phyloP scores from a whole-genome alignment of 768 basidiomycete species.

The Boletus sp. region DNA sequence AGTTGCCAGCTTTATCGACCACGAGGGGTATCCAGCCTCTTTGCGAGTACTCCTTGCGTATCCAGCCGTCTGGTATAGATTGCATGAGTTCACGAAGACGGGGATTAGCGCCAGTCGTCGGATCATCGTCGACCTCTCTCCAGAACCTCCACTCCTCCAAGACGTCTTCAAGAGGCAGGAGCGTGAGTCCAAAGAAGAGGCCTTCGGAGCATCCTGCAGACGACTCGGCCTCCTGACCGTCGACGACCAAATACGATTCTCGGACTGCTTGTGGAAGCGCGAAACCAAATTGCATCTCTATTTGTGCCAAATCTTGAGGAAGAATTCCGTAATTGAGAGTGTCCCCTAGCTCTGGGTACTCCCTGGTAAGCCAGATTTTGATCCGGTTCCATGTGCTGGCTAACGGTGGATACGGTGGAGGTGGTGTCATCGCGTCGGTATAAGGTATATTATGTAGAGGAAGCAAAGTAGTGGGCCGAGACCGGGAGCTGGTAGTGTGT shows the following conservation, averaged over 20 bases:
- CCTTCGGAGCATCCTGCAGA: conserved; percentile 87
- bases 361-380: conserved; percentile 72
- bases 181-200: conserved; percentile 92
- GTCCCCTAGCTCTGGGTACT: conserved; percentile 94
- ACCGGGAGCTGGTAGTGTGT: conserved; percentile 34
- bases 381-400: conserved; percentile 81
- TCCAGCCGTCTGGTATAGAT: conserved; percentile 87
- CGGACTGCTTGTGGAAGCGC: conserved; percentile 82
- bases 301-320: conserved; percentile 71
- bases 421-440: conserved; percentile 37
- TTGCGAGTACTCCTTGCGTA: conserved; percentile 86
- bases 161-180: conserved; percentile 90
- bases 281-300: conserved; percentile 85
- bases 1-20: conserved; percentile 93
- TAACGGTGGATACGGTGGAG: conserved; percentile 70
- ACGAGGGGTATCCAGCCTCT: conserved; percentile 97
- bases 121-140: conserved; percentile 91
- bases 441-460: conserved; percentile 63
- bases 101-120: conserved; percentile 76
- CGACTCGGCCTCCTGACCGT: conserved; percentile 93
- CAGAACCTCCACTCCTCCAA: conserved; percentile 96
- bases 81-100: conserved; percentile 75
- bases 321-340: conserved; percentile 92
- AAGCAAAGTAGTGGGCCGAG: conserved; percentile 57
- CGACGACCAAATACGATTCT: conserved; percentile 83